Conservation (phyloP, 202 grass and related monocot genomes). For the Carex sylvatica region DNA sequence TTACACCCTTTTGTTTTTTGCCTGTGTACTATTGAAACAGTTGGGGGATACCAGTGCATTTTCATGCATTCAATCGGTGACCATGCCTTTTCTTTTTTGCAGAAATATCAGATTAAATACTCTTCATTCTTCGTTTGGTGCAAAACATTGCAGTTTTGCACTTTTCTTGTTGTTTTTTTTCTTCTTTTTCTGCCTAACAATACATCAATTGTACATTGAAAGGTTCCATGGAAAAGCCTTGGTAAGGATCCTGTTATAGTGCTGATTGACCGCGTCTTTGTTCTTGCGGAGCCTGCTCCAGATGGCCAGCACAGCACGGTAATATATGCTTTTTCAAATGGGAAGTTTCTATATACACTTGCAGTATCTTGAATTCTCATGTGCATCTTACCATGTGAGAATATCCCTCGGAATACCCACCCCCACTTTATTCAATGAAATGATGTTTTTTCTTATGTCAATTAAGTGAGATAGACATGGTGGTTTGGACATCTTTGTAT, state of each 20-base stretch:
- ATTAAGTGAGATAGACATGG: not conserved
- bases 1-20: slow-evolving; percentile 22
- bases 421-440: not conserved
- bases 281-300: slow-evolving; percentile 90
- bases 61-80: not conserved
- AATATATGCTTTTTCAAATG: slow-evolving; percentile 30
- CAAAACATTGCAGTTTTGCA: not conserved
- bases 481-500: slow-evolving; percentile 26
- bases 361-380: slow-evolving; percentile 25
- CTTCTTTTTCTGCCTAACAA: slow-evolving; percentile 20
- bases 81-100: not conserved
- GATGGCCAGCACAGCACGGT: slow-evolving; percentile 80
- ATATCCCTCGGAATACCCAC: slow-evolving; percentile 16
- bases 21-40: not conserved
- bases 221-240: slow-evolving; percentile 97
- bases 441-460: not conserved
- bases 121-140: not conserved
- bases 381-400: slow-evolving; percentile 17
- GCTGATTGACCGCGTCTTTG: slow-evolving; percentile 83
- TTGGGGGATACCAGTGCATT: not conserved
- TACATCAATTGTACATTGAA: slow-evolving; percentile 35
- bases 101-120: not conserved
- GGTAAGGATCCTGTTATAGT: slow-evolving; percentile 98
- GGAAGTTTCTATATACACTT: not conserved
- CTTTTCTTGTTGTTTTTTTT: not conserved